phyloP scores from a whole-genome alignment of 805 yeast genomes.

The Phaffomyces thermotolerans region DNA sequence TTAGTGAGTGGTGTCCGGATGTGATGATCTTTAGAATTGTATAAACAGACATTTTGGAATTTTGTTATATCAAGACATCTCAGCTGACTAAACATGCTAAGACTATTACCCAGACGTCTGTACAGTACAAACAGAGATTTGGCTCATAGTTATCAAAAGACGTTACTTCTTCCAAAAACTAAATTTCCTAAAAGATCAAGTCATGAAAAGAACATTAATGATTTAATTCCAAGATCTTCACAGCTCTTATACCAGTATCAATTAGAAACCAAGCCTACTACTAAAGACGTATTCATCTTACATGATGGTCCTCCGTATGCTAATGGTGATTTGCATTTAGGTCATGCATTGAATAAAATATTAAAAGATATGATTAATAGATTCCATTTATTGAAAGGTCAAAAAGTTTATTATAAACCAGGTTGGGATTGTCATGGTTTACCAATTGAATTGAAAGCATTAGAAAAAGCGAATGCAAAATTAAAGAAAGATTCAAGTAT shows the following conservation, averaged over 20 bases:
- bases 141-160: constrained; percentile 22
- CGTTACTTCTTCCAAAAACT: constrained; percentile 53
- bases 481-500: constrained; percentile 28
- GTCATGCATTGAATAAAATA: constrained; percentile 88
- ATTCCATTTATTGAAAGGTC: constrained; percentile 54
- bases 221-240: constrained; percentile 46
- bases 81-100: background rate
- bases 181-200: constrained; percentile 57
- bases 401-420: constrained; percentile 65
- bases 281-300: constrained; percentile 48
- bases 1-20: constrained; percentile 7
- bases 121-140: constrained; percentile 7
- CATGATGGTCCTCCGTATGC: constrained; percentile 99
- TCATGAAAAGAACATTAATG: constrained; percentile 33
- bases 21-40: background rate
- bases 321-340: constrained; percentile 85
- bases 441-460: constrained; percentile 88
- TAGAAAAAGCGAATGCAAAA: constrained; percentile 37
- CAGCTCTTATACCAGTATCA: constrained; percentile 64
- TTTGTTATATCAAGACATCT: too few species aligned
- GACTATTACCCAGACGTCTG: background rate
- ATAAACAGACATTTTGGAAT: too few species aligned
- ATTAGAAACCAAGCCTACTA: constrained; percentile 21
- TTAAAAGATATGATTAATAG: constrained; percentile 81
- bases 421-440: constrained; percentile 99